Conservation (phyloP, 2,329 filamentous ascomycete species). For the Paraconiothyrium sp. region DNA sequence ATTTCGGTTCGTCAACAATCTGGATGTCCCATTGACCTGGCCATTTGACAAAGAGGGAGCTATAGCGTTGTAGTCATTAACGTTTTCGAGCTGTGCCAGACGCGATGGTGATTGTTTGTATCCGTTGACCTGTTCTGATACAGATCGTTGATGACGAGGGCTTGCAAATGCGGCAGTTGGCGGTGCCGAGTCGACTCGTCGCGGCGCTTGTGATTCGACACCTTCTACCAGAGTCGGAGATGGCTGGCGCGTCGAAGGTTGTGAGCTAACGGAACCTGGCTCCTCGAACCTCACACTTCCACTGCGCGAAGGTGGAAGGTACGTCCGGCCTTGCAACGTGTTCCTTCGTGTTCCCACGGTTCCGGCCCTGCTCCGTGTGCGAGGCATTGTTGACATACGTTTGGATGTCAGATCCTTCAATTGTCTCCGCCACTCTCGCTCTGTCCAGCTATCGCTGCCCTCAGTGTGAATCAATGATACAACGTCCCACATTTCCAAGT, state of each 20-base stretch:
- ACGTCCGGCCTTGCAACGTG: conserved; percentile 52
- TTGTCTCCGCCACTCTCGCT: conserved; percentile 87
- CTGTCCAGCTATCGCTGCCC: conserved; percentile 79
- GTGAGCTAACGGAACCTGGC: conserved; percentile 51
- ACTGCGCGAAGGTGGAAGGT: conserved; percentile 46
- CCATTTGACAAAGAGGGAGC: conserved; percentile 53
- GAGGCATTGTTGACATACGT: conserved; percentile 68
- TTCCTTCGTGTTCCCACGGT: conserved; percentile 52
- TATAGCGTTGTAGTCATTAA: conserved; percentile 52
- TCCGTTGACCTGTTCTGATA: conserved; percentile 54
- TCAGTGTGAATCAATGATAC: conserved; percentile 79
- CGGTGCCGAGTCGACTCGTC: conserved; percentile 57
- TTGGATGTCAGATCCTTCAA: conserved; percentile 88
- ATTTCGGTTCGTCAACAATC: conserved; percentile 42
- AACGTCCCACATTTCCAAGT: conserved; percentile 89
- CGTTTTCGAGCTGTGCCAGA: too few species aligned
- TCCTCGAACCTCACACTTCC: conserved; percentile 56
- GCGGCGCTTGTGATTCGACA: conserved; percentile 39
- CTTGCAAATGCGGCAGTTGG: conserved; percentile 34
- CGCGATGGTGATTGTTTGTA: too few species aligned
- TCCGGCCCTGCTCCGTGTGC: conserved; percentile 46
- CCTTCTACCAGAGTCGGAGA: conserved; percentile 51
- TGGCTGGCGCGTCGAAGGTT: conserved; percentile 55
- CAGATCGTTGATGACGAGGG: conserved; percentile 58
- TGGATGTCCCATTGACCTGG: conserved; percentile 29